Evolutionary conservation across 371 early-diverging fungal species (phyloP), one percentile per base, ranked within the genome.

Genomic region (Rhizopus arrhizus): DNA sequence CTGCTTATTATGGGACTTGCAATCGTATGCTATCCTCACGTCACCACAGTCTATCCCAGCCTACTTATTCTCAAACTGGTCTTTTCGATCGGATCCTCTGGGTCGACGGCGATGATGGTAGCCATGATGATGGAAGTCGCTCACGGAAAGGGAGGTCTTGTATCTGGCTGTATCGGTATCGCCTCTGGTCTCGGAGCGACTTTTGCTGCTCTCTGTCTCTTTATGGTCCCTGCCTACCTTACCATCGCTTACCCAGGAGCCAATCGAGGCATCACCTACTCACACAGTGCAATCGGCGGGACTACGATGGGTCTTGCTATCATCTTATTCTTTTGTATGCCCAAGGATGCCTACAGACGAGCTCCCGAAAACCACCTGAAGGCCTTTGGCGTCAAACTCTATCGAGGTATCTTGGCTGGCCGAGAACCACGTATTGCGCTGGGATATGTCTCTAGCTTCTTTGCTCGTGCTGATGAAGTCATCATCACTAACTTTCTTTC

Each of bases 401-500:
- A 72, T 29, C 22, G 34, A 33, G 63, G 53, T 40, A 38, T 85
- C 28, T 12, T 68, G 29, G 86, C 85, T 47, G 82, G 67, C 9
- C 79, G 75, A 31, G 87, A 90, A 50, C 83, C 82, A 4, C 74
- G 78, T 29, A 72, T 90, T 50, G 75, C 86, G 1, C 68, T 91
- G 7, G 85, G 82, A 12, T 88, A 82, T 59, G 59, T 72, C 5
- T 75, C 85, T 3, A 83, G 85, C 54, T 86, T 85, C 61, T 84
- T 85, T 63, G 85, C 92, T 4, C 85, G 94, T 55, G 91, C 87
- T 0, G 91, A 91, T 65, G 86, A 91, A 28, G 82, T 91, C 33
- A 83, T 89, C 32, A 74, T 94, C 42, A 81, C 92, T 4, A 73
- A 86, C 8, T 92, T 87, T 61, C 64, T 94, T n/a, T 83, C 87